Percentiles rank a stretch among this genome's conserved stretches.
These are phyloP conservation scores for Trichosporon asahii DNA, from an alignment of 1,284 basidiomycete species.

Conservation along the genomic window DNA sequence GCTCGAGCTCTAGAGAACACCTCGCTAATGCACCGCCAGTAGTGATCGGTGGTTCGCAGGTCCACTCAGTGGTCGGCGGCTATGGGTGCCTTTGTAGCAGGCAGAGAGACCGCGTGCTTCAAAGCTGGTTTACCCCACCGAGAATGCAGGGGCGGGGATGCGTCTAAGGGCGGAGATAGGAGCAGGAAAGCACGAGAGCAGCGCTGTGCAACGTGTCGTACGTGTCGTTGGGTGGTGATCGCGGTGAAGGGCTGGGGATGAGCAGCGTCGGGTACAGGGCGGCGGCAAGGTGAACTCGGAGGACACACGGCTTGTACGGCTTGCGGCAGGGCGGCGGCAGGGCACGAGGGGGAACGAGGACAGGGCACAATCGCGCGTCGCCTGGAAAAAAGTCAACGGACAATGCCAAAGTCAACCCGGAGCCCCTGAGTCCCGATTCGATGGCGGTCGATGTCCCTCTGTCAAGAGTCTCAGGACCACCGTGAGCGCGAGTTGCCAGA, in stretches of 20 bases:
- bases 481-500: not conserved
- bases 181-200: not conserved
- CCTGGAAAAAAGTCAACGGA: not conserved
- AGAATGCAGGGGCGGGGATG: not conserved
- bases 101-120: not conserved
- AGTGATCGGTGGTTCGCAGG: not conserved
- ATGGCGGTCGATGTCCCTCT: not conserved
- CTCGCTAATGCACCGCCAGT: not conserved
- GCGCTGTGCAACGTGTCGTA: not conserved
- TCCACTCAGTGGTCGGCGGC: not conserved
- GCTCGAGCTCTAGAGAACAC: not conserved
- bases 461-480: not conserved
- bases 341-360: not conserved
- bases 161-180: not conserved
- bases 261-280: not conserved
- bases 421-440: not conserved
- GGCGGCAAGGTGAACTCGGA: slow-evolving; percentile 4
- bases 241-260: not conserved
- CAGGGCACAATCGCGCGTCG: not conserved
- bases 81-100: not conserved
- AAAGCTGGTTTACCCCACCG: not conserved
- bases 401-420: not conserved
- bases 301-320: not conserved
- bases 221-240: not conserved
- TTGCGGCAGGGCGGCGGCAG: not conserved